Percentiles rank a stretch among this genome's conserved stretches.
Evolutionary conservation across 2,329 filamentous ascomycete genomes (phyloP).

Genomic region (Neurospora crassa): DNA sequence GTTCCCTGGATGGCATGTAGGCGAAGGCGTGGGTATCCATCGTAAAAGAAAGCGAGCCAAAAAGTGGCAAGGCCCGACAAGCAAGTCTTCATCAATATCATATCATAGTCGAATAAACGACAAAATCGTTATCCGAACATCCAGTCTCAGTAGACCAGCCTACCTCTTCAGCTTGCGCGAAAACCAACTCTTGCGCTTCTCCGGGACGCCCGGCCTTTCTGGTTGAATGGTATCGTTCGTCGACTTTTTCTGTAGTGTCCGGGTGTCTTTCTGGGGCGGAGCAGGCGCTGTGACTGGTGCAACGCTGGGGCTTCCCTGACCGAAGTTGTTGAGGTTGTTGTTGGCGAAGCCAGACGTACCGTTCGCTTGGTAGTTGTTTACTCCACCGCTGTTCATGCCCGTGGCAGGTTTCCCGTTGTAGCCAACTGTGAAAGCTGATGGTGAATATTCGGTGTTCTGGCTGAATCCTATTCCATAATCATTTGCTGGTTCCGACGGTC

Average conservation of each 20-base stretch:
- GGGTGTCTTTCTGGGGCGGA: slow-evolving; percentile 25
- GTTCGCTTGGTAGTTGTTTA: slow-evolving; percentile 14
- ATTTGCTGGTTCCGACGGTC: slow-evolving; percentile 41
- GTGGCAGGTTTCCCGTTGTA: slow-evolving; percentile 10
- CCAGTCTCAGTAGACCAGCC: neutral
- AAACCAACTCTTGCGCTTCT: slow-evolving; percentile 90
- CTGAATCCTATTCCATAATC: slow-evolving; percentile 55
- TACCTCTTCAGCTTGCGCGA: slow-evolving; percentile 37
- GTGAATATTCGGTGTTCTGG: slow-evolving; percentile 32
- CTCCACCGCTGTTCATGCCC: slow-evolving; percentile 9
- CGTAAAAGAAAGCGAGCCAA: neutral
- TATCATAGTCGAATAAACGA: neutral
- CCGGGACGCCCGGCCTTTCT: slow-evolving; percentile 28
- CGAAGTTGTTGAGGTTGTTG: neutral
- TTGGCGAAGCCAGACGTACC: slow-evolving; percentile 8
- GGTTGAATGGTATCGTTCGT: slow-evolving; percentile 14
- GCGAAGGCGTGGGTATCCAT: neutral
- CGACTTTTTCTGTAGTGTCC: slow-evolving; percentile 18
- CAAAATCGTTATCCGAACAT: neutral
- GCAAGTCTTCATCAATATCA: neutral
- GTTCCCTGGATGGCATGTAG: neutral
- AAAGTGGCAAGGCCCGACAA: neutral
- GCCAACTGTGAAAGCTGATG: slow-evolving; percentile 29
- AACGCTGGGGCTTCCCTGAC: neutral
- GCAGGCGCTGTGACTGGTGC: slow-evolving; percentile 15